Evolutionary conservation across 1,284 basidiomycete genomes (phyloP).

Genomic region (Xerocomus amazonicus): DNA sequence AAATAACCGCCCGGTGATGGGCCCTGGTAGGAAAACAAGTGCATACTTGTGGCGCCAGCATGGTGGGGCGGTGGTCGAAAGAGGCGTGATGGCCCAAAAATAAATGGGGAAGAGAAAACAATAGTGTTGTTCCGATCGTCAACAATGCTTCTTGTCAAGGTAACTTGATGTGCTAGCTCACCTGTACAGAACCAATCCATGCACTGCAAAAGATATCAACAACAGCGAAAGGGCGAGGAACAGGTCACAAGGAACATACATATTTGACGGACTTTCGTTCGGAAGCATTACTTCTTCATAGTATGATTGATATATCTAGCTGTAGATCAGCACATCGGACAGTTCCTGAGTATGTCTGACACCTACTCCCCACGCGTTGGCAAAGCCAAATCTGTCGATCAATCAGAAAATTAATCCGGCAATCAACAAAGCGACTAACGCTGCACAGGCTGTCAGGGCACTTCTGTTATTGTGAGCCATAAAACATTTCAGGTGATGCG

Average conservation of each 20-base stretch:
- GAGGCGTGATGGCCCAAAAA: neutral
- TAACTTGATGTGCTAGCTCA: neutral
- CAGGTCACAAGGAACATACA: slow-evolving; percentile 11
- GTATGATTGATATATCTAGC: slow-evolving; percentile 35
- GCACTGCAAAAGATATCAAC: slow-evolving; percentile 20
- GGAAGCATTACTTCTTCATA: slow-evolving; percentile 33
- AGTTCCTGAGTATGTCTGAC: neutral
- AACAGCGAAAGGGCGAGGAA: neutral
- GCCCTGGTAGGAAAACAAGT: slow-evolving; percentile 41
- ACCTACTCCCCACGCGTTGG: slow-evolving; percentile 31
- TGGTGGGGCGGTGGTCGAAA: neutral
- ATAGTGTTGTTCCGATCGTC: neutral
- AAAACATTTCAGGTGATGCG: no score
- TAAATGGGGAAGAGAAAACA: no score
- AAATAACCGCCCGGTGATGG: slow-evolving; percentile 26
- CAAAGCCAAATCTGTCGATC: slow-evolving; percentile 23
- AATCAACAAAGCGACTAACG: slow-evolving; percentile 4
- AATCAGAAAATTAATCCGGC: slow-evolving; percentile 1
- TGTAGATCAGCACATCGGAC: neutral
- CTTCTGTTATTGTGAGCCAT: slow-evolving; percentile 19
- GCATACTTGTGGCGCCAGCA: slow-evolving; percentile 24
- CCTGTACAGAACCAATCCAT: slow-evolving; percentile 39
- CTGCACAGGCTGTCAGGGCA: slow-evolving; percentile 14
- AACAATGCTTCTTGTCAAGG: neutral
- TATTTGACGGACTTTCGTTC: slow-evolving; percentile 27